These are phyloP conservation scores for Inga oerstediana DNA, from an alignment of 306 rosid species.

Conservation along the genomic window DNA sequence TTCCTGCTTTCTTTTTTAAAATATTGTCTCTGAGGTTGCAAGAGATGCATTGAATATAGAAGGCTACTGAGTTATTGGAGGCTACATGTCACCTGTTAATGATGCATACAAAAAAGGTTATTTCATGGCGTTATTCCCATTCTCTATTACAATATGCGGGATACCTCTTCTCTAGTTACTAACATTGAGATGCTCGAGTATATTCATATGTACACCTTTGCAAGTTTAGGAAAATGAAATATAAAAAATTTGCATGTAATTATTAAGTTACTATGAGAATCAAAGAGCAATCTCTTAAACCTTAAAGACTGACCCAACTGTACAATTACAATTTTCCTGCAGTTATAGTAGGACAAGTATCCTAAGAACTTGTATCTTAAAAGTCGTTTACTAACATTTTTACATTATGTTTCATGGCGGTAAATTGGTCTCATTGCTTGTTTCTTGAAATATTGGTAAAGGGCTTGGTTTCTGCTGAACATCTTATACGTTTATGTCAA, in stretches of 20 bases:
- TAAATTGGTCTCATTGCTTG: no score
- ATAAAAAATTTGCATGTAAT: background rate
- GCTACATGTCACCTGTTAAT: slow-evolving; percentile 90
- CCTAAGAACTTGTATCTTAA: no score
- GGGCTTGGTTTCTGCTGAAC: no score
- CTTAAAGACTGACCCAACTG: no score
- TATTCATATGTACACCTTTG: background rate
- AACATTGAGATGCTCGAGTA: background rate
- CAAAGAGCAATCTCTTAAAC: slow-evolving; percentile 4
- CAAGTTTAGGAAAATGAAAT: slow-evolving; percentile 14
- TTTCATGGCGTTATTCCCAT: background rate
- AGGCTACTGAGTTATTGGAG: slow-evolving; percentile 84
- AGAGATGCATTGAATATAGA: slow-evolving; percentile 72
- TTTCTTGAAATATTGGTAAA: no score
- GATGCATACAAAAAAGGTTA: slow-evolving; percentile 78
- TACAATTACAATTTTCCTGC: no score
- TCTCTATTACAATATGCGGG: background rate
- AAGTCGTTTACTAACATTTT: no score
- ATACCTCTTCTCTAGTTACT: background rate
- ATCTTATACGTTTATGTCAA: no score
- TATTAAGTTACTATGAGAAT: slow-evolving; percentile 7
- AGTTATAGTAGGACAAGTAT: no score
- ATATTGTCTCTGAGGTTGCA: slow-evolving; percentile 67
- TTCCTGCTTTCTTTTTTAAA: background rate
- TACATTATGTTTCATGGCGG: no score